phyloP scores from a whole-genome alignment of 1,139 yeast genomes.

The Magnusiomyces sp. region DNA sequence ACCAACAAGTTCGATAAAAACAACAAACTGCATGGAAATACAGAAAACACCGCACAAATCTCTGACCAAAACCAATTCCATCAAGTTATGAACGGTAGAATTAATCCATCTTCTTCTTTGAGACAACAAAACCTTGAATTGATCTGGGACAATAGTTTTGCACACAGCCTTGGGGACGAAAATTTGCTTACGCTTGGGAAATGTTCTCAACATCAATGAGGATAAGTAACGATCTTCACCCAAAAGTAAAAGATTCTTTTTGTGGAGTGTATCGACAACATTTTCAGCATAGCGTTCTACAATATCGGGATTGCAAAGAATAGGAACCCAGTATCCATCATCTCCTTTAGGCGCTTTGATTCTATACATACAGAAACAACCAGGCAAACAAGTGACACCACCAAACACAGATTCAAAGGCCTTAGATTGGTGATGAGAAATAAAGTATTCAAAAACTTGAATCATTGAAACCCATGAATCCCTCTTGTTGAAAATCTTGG shows the following conservation, averaged over 20 bases:
- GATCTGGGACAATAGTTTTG: slow-evolving; percentile 85
- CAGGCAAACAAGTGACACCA: slow-evolving; percentile 95
- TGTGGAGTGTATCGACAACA: slow-evolving; percentile 78
- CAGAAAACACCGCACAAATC: slow-evolving; percentile 97
- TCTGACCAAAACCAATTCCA: slow-evolving; percentile 81
- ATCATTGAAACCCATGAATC: slow-evolving; percentile 90
- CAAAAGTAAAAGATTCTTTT: slow-evolving; percentile 74
- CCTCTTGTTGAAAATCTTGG: slow-evolving; percentile 82
- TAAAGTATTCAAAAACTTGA: slow-evolving; percentile 92
- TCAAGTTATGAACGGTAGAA: slow-evolving; percentile 89
- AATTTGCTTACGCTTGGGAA: slow-evolving; percentile 88
- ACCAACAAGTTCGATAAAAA: slow-evolving; percentile 79
- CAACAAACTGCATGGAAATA: slow-evolving; percentile 93
- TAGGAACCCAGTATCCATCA: slow-evolving; percentile 95
- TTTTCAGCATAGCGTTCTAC: slow-evolving; percentile 92
- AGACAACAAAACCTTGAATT: slow-evolving; percentile 71
- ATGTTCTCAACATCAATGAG: slow-evolving; percentile 82
- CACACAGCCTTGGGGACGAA: slow-evolving; percentile 94
- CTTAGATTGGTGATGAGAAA: slow-evolving; percentile 93
- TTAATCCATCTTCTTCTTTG: slow-evolving; percentile 99
- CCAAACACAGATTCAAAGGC: slow-evolving; percentile 96
- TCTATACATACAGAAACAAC: slow-evolving; percentile 94
- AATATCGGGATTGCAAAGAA: slow-evolving; percentile 90
- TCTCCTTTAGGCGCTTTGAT: slow-evolving; percentile 87
- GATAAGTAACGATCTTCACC: slow-evolving; percentile 93